Base-by-base conservation (phyloP, 2,329 filamentous ascomycete genomes). In the Cadophora gregata region DNA sequence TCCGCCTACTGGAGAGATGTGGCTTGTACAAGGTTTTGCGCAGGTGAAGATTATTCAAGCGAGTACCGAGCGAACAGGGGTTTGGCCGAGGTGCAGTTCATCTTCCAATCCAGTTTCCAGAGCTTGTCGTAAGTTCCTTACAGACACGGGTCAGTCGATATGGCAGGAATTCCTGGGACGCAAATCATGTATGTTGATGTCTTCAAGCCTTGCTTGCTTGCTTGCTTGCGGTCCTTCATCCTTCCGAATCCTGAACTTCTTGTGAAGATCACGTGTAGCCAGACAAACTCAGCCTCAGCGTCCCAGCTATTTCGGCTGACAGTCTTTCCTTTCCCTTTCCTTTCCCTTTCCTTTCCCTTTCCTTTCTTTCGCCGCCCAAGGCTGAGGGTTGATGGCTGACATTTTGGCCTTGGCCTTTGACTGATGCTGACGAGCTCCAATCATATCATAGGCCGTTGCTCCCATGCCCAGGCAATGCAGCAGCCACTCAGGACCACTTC, bases 351-450 rank as follows among this genome's bases (percentile, higher is more conserved):
- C n/a, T n/a, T n/a, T n/a, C n/a, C n/a, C n/a, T n/a, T n/a, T n/a
- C 8, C 31, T 47, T 48, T 38, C 25, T 60, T 16, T 60, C 25
- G 25, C 58, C 38, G 38, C 16, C 19, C 58, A 60, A 60, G 58
- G 58, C 42, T 47, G 36, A 31, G 58, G 58, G 38, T 47, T 48
- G 19, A 12, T 60, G 38, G 58, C 58, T 60, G 38, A 60, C 42
- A 19, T 45, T 19, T 60, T 48, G 38, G 58, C 38, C 58, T 60
- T 60, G 58, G 58, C 58, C 38, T 29, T 60, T 60, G 36, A 31
- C 38, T 29, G 38, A 60, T 48, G 42, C 36, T 29, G 36, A 60
- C 36, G 38, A 47, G 16, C 4, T 27, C 36, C 58, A 47, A 60
- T 47, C 27, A 47, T 47, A 60, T 47, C 27, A 47, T 47, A n/a